These are phyloP conservation scores for Fusarium solani-melongenae DNA, from an alignment of 2,329 filamentous ascomycete genomes.

Conservation along the genomic window DNA sequence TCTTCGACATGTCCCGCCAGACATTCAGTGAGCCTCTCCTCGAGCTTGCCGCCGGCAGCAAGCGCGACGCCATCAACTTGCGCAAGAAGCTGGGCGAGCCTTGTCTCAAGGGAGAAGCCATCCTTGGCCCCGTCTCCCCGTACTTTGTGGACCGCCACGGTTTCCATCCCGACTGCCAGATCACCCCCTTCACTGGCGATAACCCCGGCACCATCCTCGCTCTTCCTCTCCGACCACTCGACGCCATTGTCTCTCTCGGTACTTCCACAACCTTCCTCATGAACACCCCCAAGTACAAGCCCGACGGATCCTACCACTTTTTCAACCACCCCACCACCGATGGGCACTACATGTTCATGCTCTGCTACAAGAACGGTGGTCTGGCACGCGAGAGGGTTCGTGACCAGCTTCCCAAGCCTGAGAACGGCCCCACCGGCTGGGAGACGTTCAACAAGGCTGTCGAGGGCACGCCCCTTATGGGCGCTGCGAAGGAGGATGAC, in stretches of 20 bases:
- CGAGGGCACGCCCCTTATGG: conserved; percentile 75
- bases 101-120: conserved; percentile 80
- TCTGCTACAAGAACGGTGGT: conserved; percentile 99
- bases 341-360: conserved; percentile 99
- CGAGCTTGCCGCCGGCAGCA: conserved; percentile 75
- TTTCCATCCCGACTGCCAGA: conserved; percentile 78
- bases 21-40: conserved; percentile 81
- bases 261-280: conserved; percentile 98
- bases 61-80: conserved; percentile 70
- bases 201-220: conserved; percentile 96
- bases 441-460: conserved; percentile 81
- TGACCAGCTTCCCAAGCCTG: conserved; percentile 75
- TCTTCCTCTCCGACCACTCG: conserved; percentile 84
- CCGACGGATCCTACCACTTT: conserved; percentile 93
- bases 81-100: conserved; percentile 84
- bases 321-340: conserved; percentile 96
- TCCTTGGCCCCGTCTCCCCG: conserved; percentile 77
- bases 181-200: conserved; percentile 92
- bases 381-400: conserved; percentile 91
- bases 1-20: conserved; percentile 87
- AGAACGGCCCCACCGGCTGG: conserved; percentile 70
- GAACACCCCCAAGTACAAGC: conserved; percentile 91
- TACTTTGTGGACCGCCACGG: conserved; percentile 87
- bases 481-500: conserved; percentile 61
- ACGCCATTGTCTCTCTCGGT: conserved; percentile 94